Percentiles rank a stretch among this genome's conserved stretches.
phyloP scores from a whole-genome alignment of 1,284 basidiomycete species.

The Trichosporon sp. region DNA sequence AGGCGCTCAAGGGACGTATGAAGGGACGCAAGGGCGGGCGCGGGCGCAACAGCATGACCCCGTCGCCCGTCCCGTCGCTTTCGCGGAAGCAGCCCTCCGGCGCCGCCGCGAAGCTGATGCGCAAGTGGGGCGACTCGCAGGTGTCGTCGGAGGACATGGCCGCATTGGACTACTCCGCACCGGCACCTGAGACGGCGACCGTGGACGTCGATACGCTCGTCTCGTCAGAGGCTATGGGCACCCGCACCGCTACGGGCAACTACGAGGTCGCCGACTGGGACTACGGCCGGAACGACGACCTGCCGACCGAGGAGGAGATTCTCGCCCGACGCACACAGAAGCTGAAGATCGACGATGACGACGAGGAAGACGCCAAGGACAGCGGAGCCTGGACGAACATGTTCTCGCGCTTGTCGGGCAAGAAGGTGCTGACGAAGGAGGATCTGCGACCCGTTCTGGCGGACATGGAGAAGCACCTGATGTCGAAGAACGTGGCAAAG shows the following conservation, averaged over 20 bases:
- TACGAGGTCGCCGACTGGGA: conserved; percentile 96
- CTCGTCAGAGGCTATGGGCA: conserved; percentile 51
- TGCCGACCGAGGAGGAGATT: conserved; percentile 45
- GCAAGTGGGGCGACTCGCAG: conserved; percentile 84
- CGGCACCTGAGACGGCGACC: conserved; percentile 49
- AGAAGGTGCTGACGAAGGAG: conserved; percentile 71
- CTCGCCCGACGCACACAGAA: conserved; percentile 27
- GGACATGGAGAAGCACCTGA: conserved; percentile 94
- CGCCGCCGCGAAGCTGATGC: conserved; percentile 65
- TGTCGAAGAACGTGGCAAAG: conserved; percentile 97
- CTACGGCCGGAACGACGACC: conserved; percentile 52
- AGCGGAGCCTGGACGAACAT: conserved; percentile 52
- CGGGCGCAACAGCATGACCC: conserved; percentile 56
- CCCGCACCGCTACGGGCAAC: conserved; percentile 69
- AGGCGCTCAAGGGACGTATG: conserved; percentile 78
- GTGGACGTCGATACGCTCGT: conserved; percentile 48
- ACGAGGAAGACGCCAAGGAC: conserved; percentile 8
- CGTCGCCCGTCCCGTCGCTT: conserved; percentile 32
- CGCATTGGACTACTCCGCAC: conserved; percentile 67
- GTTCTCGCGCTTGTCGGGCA: conserved; percentile 72
- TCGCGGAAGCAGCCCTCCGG: conserved; percentile 38
- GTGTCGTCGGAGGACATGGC: conserved; percentile 80
- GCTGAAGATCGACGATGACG: conserved; percentile 52
- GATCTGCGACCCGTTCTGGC: conserved; percentile 84
- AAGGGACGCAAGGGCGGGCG: conserved; percentile 51